Conservation (phyloP, 805 yeast genomes). For the Ogataea philodendri region DNA sequence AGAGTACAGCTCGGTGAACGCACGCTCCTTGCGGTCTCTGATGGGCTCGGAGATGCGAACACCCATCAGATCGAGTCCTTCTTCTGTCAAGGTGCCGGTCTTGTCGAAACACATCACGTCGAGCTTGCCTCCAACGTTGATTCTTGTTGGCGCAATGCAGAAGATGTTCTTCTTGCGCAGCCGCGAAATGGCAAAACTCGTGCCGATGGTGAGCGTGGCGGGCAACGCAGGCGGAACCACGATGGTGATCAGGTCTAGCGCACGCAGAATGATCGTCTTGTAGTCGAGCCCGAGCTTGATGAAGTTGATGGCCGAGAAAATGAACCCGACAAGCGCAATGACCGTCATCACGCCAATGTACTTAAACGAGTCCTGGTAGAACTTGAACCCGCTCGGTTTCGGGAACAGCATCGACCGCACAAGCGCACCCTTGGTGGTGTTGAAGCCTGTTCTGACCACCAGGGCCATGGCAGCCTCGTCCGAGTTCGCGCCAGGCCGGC, state of each 20-base stretch:
- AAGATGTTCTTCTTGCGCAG: slow-evolving; percentile 67
- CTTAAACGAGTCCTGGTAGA: slow-evolving; percentile 90
- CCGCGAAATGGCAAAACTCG: slow-evolving; percentile 84
- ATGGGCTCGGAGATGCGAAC: slow-evolving; percentile 38
- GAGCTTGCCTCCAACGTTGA: slow-evolving; percentile 92
- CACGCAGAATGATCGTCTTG: slow-evolving; percentile 74
- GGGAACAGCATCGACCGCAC: slow-evolving; percentile 97
- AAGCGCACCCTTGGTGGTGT: slow-evolving; percentile 92
- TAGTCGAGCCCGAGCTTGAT: slow-evolving; percentile 70
- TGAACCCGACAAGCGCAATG: slow-evolving; percentile 82
- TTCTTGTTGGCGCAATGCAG: slow-evolving; percentile 92
- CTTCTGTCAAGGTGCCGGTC: slow-evolving; percentile 97
- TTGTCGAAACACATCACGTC: slow-evolving; percentile 93
- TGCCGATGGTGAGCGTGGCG: slow-evolving; percentile 94
- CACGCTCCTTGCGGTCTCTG: slow-evolving; percentile 28
- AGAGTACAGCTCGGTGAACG: slow-evolving; percentile 27
- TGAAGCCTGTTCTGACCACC: slow-evolving; percentile 87
- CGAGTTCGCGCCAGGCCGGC: slow-evolving; percentile 55
- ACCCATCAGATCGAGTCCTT: slow-evolving; percentile 85
- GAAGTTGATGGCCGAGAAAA: slow-evolving; percentile 79
- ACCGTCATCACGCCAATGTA: slow-evolving; percentile 93
- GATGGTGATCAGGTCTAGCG: slow-evolving; percentile 89
- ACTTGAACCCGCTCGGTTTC: slow-evolving; percentile 88
- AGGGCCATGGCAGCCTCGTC: slow-evolving; percentile 83
- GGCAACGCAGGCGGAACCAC: slow-evolving; percentile 99